Conservation (phyloP, 768 basidiomycete genomes). For the Suillus clintonianus region DNA sequence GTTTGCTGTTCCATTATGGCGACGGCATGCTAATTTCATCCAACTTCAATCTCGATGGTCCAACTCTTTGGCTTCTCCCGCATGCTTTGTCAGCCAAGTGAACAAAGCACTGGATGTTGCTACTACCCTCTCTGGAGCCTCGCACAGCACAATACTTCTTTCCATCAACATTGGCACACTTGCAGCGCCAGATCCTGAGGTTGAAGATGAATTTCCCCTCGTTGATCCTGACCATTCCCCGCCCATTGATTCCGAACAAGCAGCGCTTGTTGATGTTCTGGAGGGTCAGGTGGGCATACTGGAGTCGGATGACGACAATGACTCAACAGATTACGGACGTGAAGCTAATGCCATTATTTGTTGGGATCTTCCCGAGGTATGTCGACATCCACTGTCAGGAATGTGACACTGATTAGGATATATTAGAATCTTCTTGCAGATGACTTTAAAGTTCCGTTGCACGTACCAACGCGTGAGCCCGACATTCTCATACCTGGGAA, state of each 20-base stretch:
- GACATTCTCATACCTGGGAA: background rate
- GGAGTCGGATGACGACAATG: background rate
- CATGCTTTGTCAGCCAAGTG: conserved; percentile 11
- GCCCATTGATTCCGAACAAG: background rate
- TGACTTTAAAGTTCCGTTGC: background rate
- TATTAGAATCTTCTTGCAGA: background rate
- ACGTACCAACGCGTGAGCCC: too few species aligned
- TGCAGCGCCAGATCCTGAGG: background rate
- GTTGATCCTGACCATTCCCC: background rate
- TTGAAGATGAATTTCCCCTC: background rate
- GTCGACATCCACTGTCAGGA: background rate
- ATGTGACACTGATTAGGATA: background rate
- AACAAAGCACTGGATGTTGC: conserved; percentile 7
- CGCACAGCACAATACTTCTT: background rate
- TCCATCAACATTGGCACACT: background rate
- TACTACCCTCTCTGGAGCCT: background rate
- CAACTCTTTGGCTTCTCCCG: conserved; percentile 12
- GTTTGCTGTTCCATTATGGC: background rate
- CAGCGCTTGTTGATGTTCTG: background rate
- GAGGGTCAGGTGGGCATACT: background rate
- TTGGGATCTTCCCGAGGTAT: background rate
- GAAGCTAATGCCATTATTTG: background rate
- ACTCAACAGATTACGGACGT: background rate
- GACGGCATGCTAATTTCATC: background rate
- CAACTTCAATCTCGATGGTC: conserved; percentile 14